Conservation (phyloP, 306 rosid species). For the Senna tora region DNA sequence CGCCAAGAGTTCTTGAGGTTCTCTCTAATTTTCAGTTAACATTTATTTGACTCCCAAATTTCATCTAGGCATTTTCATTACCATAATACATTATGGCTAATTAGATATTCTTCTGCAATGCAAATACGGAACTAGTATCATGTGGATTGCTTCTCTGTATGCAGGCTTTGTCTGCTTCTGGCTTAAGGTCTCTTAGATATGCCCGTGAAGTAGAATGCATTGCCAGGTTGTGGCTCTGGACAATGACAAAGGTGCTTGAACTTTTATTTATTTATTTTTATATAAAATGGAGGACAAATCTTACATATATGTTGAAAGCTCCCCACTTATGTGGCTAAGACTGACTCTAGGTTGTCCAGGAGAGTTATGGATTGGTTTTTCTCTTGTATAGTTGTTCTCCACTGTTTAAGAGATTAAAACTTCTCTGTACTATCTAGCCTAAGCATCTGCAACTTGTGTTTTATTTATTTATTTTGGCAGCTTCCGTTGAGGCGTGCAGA, state of each 20-base stretch:
- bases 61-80: background rate
- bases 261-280: conserved; percentile 6
- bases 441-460: conserved; percentile 28
- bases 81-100: conserved; percentile 15
- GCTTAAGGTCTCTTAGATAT: conserved; percentile 94
- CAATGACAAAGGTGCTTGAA: conserved; percentile 76
- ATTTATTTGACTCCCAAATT: conserved; percentile 4
- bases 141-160: conserved; percentile 29
- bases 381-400: background rate
- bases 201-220: conserved; percentile 93
- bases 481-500: conserved; percentile 88
- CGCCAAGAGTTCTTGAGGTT: conserved; percentile 95
- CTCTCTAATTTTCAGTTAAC: conserved; percentile 1
- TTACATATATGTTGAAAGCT: conserved; percentile 5
- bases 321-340: background rate
- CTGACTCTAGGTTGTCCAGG: background rate
- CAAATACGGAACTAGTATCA: conserved; percentile 10
- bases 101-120: background rate
- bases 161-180: conserved; percentile 97
- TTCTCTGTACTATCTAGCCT: conserved; percentile 30
- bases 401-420: conserved; percentile 14
- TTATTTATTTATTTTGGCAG: conserved; percentile 44
- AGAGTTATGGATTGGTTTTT: background rate
- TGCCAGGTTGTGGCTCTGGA: conserved; percentile 93
- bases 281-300: background rate